Conservation (phyloP, 305 asterid species). For the Fraxinus latifolia region DNA sequence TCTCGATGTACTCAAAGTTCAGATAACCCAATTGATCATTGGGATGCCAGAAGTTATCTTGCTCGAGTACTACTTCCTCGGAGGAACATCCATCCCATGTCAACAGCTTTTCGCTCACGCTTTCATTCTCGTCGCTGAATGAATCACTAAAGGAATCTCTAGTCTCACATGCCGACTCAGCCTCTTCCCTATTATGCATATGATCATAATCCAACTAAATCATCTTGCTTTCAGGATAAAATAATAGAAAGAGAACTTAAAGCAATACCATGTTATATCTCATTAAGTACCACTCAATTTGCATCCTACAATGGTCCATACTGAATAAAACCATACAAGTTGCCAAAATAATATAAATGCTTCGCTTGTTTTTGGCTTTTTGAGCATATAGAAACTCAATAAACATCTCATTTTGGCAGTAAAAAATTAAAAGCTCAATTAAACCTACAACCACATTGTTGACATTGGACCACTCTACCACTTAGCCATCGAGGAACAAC, state of each 20-base stretch:
- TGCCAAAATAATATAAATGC: background rate
- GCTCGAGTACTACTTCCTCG: constrained; percentile 72
- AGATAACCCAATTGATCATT: constrained; percentile 85
- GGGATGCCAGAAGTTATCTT: constrained; percentile 55
- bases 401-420: background rate
- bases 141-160: constrained; percentile 91
- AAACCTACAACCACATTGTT: background rate
- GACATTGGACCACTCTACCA: background rate
- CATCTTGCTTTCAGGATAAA: background rate
- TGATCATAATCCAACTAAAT: background rate
- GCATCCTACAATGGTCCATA: background rate
- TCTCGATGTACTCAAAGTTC: constrained; percentile 79
- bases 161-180: constrained; percentile 65
- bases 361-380: background rate
- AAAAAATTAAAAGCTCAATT: background rate
- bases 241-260: background rate
- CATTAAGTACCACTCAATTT: background rate
- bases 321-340: background rate
- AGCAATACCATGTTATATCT: background rate
- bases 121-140: constrained; percentile 60
- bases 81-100: constrained; percentile 96
- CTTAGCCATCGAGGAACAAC: background rate
- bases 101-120: constrained; percentile 81
- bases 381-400: background rate
- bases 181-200: constrained; percentile 58